phyloP scores from a whole-genome alignment of 306 rosid genomes.

The Cicer arietinum region DNA sequence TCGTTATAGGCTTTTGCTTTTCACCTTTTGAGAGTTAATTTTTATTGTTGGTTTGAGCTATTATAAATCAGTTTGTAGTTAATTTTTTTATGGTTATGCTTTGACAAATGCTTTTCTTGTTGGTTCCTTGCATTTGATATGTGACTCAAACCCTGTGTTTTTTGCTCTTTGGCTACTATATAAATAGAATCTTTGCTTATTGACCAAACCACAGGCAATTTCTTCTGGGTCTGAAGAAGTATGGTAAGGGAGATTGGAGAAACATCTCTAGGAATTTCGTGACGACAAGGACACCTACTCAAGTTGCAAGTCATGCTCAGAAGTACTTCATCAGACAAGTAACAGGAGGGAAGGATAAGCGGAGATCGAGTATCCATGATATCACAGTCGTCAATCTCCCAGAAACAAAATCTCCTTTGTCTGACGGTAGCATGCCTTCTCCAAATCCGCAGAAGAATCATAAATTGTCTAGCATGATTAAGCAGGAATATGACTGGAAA shows the following conservation, averaged over 20 bases:
- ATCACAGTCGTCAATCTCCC: conserved; percentile 77
- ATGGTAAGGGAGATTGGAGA: conserved; percentile 98
- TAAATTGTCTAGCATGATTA: conserved; percentile 41
- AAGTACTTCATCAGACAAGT: conserved; percentile 82
- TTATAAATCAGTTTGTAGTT: not conserved
- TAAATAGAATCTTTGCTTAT: conserved; percentile 18
- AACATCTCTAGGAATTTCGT: conserved; percentile 83
- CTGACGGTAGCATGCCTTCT: conserved; percentile 43
- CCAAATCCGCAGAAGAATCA: conserved; percentile 56
- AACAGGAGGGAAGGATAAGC: conserved; percentile 81
- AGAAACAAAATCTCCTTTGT: conserved; percentile 56
- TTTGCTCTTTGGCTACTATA: conserved; percentile 32
- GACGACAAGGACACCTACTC: conserved; percentile 90
- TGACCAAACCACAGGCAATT: conserved; percentile 64
- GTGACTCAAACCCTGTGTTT: not conserved
- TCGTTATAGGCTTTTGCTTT: conserved; percentile 20
- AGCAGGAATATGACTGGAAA: conserved; percentile 62
- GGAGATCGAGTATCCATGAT: conserved; percentile 95
- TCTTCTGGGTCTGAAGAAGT: conserved; percentile 87
- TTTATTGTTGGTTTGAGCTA: conserved; percentile 27
- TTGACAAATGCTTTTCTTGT: conserved; percentile 34
- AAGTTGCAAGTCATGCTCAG: conserved; percentile 96
- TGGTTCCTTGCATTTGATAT: conserved; percentile 38
- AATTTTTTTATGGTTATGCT: conserved; percentile 22
- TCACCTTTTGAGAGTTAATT: conserved; percentile 29